These are phyloP conservation scores for Chrysochromulina tobinii DNA, from an alignment of 78 protist genomes.

Conservation along the genomic window DNA sequence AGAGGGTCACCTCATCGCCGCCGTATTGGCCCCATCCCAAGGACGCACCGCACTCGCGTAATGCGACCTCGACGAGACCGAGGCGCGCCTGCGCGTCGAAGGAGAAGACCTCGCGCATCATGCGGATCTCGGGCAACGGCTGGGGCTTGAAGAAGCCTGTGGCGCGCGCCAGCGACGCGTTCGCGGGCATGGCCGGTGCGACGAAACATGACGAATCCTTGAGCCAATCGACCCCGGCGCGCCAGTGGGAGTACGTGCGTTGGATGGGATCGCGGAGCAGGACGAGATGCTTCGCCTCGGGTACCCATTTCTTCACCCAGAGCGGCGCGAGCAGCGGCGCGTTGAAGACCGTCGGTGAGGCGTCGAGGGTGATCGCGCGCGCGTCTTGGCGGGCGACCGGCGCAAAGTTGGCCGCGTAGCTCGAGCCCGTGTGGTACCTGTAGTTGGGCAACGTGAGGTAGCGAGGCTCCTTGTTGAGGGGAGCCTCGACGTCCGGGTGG, in stretches of 20 bases:
- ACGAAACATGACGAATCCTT: too few species aligned
- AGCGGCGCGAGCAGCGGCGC: not conserved
- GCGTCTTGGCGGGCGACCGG: not conserved
- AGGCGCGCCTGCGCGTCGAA: too few species aligned
- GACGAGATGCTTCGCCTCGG: not conserved
- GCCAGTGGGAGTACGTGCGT: conserved; percentile 20
- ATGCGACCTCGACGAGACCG: too few species aligned
- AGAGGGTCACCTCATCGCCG: too few species aligned
- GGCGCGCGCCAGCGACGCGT: too few species aligned
- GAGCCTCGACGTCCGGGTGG: not conserved
- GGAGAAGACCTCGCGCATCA: too few species aligned
- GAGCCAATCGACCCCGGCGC: not conserved
- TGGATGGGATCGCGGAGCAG: not conserved
- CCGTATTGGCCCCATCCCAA: too few species aligned
- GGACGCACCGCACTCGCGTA: too few species aligned
- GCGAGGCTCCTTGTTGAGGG: not conserved
- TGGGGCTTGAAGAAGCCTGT: too few species aligned
- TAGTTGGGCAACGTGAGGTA: not conserved
- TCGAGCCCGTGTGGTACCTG: not conserved
- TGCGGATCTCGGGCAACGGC: too few species aligned
- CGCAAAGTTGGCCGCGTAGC: not conserved
- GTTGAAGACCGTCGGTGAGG: not conserved
- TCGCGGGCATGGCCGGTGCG: too few species aligned
- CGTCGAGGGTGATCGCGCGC: not conserved
- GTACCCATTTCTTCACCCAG: not conserved